These are phyloP conservation scores for Fagopyrum homotropicum DNA, from an alignment of 148 eudicot genomes.

Conservation along the genomic window DNA sequence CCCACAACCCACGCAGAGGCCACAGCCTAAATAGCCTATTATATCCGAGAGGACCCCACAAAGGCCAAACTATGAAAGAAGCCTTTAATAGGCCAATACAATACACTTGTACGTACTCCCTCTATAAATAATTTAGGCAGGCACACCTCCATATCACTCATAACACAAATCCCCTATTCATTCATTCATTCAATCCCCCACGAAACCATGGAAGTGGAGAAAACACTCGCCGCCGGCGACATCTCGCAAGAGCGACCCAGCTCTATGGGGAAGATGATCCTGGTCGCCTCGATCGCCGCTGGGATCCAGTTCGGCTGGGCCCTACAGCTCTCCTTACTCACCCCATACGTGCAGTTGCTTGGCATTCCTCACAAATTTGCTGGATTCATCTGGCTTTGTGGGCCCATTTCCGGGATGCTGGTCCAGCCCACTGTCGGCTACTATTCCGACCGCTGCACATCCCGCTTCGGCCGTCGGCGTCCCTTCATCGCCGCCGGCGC, in stretches of 20 bases:
- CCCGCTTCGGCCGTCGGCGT: slow-evolving; percentile 1
- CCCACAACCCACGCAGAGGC: too few relatives aligned
- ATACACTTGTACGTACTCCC: not conserved
- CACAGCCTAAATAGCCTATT: too few relatives aligned
- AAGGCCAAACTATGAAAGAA: too few relatives aligned
- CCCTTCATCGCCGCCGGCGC: slow-evolving; percentile 13
- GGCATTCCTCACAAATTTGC: slow-evolving; percentile 9
- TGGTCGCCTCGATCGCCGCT: slow-evolving; percentile 9
- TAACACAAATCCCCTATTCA: not conserved
- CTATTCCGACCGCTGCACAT: slow-evolving; percentile 5
- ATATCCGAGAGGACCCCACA: too few relatives aligned
- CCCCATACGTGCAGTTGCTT: slow-evolving; percentile 2
- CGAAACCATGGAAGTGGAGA: not conserved
- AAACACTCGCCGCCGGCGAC: not conserved
- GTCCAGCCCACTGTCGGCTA: slow-evolving; percentile 13
- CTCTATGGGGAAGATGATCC: not conserved
- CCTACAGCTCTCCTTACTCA: slow-evolving; percentile 6
- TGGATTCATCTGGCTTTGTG: slow-evolving; percentile 7
- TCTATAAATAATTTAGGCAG: not conserved
- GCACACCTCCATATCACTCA: not conserved
- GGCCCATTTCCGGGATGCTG: slow-evolving; percentile 10
- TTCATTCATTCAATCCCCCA: not conserved
- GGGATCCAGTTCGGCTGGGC: slow-evolving; percentile 16
- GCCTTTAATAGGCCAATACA: too few relatives aligned
- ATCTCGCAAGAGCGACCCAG: not conserved